Percentiles rank a stretch among this genome's conserved stretches.
These are phyloP conservation scores for Globisporangium middletonii DNA, from an alignment of 352 stramenopile species.

Conservation along the genomic window DNA sequence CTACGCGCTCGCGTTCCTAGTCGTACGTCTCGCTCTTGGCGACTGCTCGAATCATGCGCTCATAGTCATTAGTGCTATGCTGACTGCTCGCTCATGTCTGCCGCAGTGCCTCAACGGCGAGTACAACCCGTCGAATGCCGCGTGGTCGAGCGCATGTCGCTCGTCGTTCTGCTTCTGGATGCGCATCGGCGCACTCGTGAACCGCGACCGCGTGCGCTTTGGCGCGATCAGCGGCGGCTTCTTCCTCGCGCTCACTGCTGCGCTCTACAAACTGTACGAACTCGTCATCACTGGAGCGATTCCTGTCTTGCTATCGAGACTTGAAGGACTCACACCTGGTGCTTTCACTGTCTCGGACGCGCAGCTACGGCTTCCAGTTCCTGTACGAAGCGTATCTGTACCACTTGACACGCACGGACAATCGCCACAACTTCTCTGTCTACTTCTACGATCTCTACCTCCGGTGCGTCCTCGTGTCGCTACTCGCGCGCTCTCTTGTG, in stretches of 20 bases:
- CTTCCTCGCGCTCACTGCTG: slow-evolving; percentile 79
- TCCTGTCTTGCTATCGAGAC: neutral
- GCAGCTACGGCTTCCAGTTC: slow-evolving; percentile 89
- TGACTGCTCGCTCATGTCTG: neutral
- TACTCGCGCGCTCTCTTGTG: neutral
- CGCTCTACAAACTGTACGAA: slow-evolving; percentile 83
- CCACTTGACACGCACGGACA: slow-evolving; percentile 97
- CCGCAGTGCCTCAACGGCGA: slow-evolving; percentile 66
- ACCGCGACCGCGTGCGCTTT: slow-evolving; percentile 86
- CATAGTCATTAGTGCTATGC: too few relatives aligned
- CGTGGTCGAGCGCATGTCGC: slow-evolving; percentile 38
- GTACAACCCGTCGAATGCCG: slow-evolving; percentile 40
- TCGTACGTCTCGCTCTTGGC: slow-evolving; percentile 32
- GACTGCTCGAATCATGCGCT: neutral
- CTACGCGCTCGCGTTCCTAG: slow-evolving; percentile 88
- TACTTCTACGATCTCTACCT: slow-evolving; percentile 99
- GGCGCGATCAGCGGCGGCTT: slow-evolving; percentile 78
- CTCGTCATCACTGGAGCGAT: neutral
- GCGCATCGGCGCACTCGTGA: slow-evolving; percentile 44
- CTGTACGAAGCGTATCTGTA: slow-evolving; percentile 97
- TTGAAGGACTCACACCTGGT: neutral
- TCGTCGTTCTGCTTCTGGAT: slow-evolving; percentile 49
- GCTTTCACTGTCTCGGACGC: neutral
- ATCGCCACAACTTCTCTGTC: slow-evolving; percentile 99
- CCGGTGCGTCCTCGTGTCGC: slow-evolving; percentile 17